Evolutionary conservation across 768 basidiomycete genomes (phyloP).

Genomic region (Phanerodontia chrysosporium): DNA sequence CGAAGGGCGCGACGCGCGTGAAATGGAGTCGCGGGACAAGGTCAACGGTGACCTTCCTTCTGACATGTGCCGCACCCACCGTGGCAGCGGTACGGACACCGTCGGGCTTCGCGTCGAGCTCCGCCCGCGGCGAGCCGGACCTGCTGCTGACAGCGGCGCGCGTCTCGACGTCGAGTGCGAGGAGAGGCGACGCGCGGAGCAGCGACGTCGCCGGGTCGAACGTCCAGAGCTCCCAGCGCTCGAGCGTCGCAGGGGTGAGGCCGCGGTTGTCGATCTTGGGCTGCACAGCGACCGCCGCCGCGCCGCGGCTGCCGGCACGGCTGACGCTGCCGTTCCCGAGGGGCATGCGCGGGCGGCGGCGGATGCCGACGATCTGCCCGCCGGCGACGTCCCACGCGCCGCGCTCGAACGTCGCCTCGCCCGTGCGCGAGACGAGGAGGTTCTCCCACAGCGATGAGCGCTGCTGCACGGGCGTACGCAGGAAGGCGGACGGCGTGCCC

Average conservation of each 20-base stretch:
- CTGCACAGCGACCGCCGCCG: conserved; percentile 15
- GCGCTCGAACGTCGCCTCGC: conserved; percentile 63
- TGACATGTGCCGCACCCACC: background rate
- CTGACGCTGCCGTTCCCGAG: background rate
- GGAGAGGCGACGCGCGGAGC: conserved; percentile 49
- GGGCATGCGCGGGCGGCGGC: conserved; percentile 51
- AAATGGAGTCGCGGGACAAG: conserved; percentile 64
- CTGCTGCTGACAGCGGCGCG: background rate
- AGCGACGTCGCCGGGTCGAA: conserved; percentile 54
- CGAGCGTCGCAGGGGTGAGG: conserved; percentile 59
- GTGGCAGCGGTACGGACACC: background rate
- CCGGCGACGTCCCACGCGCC: conserved; percentile 71
- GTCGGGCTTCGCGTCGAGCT: background rate
- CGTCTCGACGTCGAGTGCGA: conserved; percentile 35
- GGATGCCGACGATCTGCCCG: conserved; percentile 62
- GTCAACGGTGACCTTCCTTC: conserved; percentile 1
- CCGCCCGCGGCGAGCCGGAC: background rate
- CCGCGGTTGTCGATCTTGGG: conserved; percentile 30
- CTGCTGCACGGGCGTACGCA: conserved; percentile 4
- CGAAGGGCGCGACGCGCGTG: conserved; percentile 66
- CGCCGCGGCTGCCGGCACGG: conserved; percentile 20
- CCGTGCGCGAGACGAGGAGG: conserved; percentile 48
- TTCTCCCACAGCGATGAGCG: conserved; percentile 51
- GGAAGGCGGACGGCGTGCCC: background rate
- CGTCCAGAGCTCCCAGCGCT: conserved; percentile 82